Evolutionary conservation across 495 filamentous ascomycete species (phyloP).

Genomic region (Xylaria intraflava): DNA sequence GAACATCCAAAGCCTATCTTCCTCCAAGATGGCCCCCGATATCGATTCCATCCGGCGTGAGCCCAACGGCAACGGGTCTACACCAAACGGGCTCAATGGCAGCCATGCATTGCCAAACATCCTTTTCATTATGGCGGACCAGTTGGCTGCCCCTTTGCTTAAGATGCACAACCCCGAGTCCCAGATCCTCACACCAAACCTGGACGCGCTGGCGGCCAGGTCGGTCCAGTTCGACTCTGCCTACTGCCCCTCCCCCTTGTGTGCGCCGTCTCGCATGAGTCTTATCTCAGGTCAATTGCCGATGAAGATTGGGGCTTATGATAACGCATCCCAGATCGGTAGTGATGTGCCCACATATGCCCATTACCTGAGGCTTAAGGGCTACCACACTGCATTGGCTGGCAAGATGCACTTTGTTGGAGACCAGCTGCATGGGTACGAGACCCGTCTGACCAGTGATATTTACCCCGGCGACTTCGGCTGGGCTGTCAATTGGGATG

Average conservation of each 20-base stretch:
- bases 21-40: slow-evolving; percentile 45
- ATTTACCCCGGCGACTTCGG: slow-evolving; percentile 90
- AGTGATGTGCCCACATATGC: slow-evolving; percentile 79
- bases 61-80: slow-evolving; percentile 11
- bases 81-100: slow-evolving; percentile 19
- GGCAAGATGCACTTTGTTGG: slow-evolving; percentile 97
- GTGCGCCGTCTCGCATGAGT: slow-evolving; percentile 79
- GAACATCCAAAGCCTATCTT: neutral
- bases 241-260: slow-evolving; percentile 85
- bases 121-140: slow-evolving; percentile 87
- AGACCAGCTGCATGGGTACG: slow-evolving; percentile 86
- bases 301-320: slow-evolving; percentile 78
- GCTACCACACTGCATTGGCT: slow-evolving; percentile 81
- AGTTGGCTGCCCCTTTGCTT: slow-evolving; percentile 77
- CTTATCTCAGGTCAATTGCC: slow-evolving; percentile 85
- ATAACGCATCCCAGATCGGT: slow-evolving; percentile 72
- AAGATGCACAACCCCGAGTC: slow-evolving; percentile 76
- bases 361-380: slow-evolving; percentile 75
- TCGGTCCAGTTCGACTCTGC: slow-evolving; percentile 82
- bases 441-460: slow-evolving; percentile 79
- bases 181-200: slow-evolving; percentile 76
- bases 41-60: slow-evolving; percentile 42
- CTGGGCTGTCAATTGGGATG: slow-evolving; percentile 87
- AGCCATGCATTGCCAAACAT: slow-evolving; percentile 57
- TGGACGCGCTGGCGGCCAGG: slow-evolving; percentile 68